Evolutionary conservation across 2,329 filamentous ascomycete species (phyloP).

Genomic region (Cladophialophora immunda): DNA sequence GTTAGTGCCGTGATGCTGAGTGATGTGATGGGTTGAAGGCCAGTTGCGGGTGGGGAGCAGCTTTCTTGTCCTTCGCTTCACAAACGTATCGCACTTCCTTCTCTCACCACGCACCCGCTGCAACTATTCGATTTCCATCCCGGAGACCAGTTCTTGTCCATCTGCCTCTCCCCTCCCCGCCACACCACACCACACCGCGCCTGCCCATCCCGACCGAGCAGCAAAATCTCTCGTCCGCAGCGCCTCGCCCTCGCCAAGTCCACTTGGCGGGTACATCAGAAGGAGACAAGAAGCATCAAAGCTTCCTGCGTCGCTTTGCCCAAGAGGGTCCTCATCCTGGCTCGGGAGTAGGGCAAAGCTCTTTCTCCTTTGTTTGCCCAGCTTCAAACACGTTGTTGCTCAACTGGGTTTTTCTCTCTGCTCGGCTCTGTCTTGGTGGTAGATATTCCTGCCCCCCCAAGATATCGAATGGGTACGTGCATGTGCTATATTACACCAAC

Average conservation of each 20-base stretch:
- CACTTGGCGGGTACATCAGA: slow-evolving; percentile 5
- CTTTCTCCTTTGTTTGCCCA: slow-evolving; percentile 1
- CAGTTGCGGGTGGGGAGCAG: slow-evolving; percentile 17
- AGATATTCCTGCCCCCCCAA: slow-evolving; percentile 21
- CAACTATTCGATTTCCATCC: slow-evolving; percentile 8
- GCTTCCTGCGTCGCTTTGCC: slow-evolving; percentile 6
- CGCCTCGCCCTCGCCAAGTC: slow-evolving; percentile 9
- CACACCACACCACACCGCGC: neutral
- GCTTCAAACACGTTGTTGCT: neutral
- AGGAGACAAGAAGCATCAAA: slow-evolving; percentile 6
- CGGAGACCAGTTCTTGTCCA: neutral
- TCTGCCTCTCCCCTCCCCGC: slow-evolving; percentile 9
- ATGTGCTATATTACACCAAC: slow-evolving; percentile 17
- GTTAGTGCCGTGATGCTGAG: slow-evolving; percentile 12
- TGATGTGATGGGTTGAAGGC: slow-evolving; percentile 23
- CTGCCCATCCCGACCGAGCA: neutral
- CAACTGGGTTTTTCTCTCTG: slow-evolving; percentile 2
- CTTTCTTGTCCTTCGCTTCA: slow-evolving; percentile 3
- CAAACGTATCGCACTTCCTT: slow-evolving; percentile 12
- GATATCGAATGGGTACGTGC: slow-evolving; percentile 24
- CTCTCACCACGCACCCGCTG: slow-evolving; percentile 16
- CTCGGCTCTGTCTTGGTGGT: slow-evolving; percentile 15
- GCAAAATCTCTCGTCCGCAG: slow-evolving; percentile 11
- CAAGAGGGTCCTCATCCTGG: neutral
- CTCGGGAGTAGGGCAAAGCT: neutral